Percentiles rank a stretch among this genome's conserved stretches.
These are phyloP conservation scores for Candida ortonii DNA, from an alignment of 805 yeast genomes.

Conservation along the genomic window DNA sequence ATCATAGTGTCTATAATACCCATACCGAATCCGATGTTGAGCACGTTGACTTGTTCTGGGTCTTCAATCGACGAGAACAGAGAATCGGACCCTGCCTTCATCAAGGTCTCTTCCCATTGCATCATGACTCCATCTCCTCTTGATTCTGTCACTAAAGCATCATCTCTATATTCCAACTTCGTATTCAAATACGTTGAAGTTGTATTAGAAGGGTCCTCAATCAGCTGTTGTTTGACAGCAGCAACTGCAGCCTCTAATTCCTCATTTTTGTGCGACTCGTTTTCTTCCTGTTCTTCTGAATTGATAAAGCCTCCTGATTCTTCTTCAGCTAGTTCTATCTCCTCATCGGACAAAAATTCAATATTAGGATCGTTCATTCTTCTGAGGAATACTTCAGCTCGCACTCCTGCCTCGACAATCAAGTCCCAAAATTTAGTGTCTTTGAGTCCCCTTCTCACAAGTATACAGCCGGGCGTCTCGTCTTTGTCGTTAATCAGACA, in stretches of 20 bases:
- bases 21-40: constrained; percentile 95
- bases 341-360: constrained; percentile 53
- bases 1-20: constrained; percentile 88
- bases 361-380: constrained; percentile 62
- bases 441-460: constrained; percentile 49
- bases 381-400: constrained; percentile 80
- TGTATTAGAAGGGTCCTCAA: constrained; percentile 57
- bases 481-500: constrained; percentile 66
- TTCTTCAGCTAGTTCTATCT: constrained; percentile 18
- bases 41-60: constrained; percentile 44
- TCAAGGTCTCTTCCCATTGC: constrained; percentile 88
- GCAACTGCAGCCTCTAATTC: constrained; percentile 17
- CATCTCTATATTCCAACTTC: constrained; percentile 63
- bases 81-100: constrained; percentile 77
- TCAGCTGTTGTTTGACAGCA: constrained; percentile 20
- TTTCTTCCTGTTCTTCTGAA: constrained; percentile 13
- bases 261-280: constrained; percentile 11
- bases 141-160: constrained; percentile 68
- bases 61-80: constrained; percentile 48
- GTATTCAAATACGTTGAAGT: constrained; percentile 65
- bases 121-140: constrained; percentile 92
- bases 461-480: constrained; percentile 83
- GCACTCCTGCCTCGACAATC: constrained; percentile 81
- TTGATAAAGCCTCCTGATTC: constrained; percentile 19
- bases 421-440: constrained; percentile 40